Evolutionary conservation across 2,329 filamentous ascomycete genomes (phyloP), one percentile per base, ranked within the genome.

Genomic region (Trichoderma breve): DNA sequence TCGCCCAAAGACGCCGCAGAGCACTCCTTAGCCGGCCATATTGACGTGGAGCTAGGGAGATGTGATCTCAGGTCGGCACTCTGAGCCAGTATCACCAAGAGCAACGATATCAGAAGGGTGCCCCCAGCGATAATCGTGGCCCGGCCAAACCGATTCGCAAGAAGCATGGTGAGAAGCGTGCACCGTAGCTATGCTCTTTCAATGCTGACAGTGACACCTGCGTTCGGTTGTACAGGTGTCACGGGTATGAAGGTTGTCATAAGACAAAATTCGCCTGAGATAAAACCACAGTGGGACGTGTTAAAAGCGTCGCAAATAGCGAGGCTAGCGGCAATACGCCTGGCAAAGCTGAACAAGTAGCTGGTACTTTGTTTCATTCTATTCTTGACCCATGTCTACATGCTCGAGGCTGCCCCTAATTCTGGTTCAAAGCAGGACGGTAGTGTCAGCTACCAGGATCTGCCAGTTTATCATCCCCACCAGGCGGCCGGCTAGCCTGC

Each of bases 11-110:
- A 39, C 30, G 32, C 4, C 26, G 66, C 55, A 5, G 55, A 28
- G 39, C 66, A 69, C 28, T 69, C 66, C 28, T 58, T 34, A 24
- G 66, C 28, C 21, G 66, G 66, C 66, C 66, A 69, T 69, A 69
- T 69, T 61, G 66, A 69, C 15, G 55, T 47, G 14, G 66, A 69
- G 30, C 36, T 69, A 9, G 66, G 66, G 32, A 69, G 66, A 34
- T 69, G 66, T 69, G 66, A 69, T 60, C 66, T 61, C 12, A 69
- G 39, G 57, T 69, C 66, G 55, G 51, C 53, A 26, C 66, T 69
- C 55, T 69, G 66, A 51, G 66, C 66, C 11, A 69, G 55, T 51
- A 69, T 51, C 36, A 69, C 66, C 53, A 69, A n/a, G 66, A 69
- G 66, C 36, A 51, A 47, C 66, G 66, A 69, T 61, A 69, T 61